Percentiles rank a stretch among this genome's conserved stretches.
These are phyloP conservation scores for Saccharomycopsis hybrid DNA, from an alignment of 1,139 yeast genomes.

Conservation along the genomic window DNA sequence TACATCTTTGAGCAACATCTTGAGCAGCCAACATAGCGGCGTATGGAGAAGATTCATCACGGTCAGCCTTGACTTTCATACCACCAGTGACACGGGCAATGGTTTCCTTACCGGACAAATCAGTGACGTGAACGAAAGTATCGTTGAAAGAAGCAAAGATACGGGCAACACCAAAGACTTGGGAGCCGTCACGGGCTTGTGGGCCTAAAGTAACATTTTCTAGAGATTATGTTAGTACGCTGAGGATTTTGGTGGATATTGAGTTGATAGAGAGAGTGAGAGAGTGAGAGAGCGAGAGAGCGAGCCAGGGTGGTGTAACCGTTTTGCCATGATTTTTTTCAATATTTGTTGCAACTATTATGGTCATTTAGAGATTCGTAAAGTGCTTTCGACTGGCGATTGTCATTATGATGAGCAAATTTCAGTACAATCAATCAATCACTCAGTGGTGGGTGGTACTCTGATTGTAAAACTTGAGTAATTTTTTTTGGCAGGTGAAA, in stretches of 20 bases:
- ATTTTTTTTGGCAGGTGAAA: too few relatives aligned
- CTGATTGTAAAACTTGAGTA: too few relatives aligned
- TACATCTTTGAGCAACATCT: conserved; percentile 98
- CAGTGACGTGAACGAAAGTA: conserved; percentile 99
- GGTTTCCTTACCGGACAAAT: conserved; percentile 99
- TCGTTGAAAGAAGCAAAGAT: conserved; percentile 99
- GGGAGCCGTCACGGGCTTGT: conserved; percentile 93
- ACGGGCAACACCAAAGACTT: conserved; percentile 99
- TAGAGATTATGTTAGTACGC: conserved; percentile 25
- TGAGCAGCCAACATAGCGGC: conserved; percentile 99
- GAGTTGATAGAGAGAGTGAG: too few relatives aligned
- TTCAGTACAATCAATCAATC: too few relatives aligned
- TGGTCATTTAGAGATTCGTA: too few relatives aligned
- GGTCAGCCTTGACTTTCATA: conserved; percentile 99
- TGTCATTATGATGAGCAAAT: too few relatives aligned
- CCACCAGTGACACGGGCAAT: conserved; percentile 99
- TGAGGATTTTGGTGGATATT: conserved; percentile 5
- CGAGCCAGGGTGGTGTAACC: too few relatives aligned
- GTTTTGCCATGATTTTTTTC: too few relatives aligned
- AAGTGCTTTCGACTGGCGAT: too few relatives aligned
- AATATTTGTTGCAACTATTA: too few relatives aligned
- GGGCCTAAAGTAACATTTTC: conserved; percentile 74
- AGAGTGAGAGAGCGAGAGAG: too few relatives aligned
- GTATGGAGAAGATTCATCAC: conserved; percentile 99
- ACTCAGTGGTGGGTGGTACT: too few relatives aligned